These are phyloP conservation scores for Colletotrichum agaves DNA, from an alignment of 2,329 filamentous ascomycete genomes.

Conservation along the genomic window DNA sequence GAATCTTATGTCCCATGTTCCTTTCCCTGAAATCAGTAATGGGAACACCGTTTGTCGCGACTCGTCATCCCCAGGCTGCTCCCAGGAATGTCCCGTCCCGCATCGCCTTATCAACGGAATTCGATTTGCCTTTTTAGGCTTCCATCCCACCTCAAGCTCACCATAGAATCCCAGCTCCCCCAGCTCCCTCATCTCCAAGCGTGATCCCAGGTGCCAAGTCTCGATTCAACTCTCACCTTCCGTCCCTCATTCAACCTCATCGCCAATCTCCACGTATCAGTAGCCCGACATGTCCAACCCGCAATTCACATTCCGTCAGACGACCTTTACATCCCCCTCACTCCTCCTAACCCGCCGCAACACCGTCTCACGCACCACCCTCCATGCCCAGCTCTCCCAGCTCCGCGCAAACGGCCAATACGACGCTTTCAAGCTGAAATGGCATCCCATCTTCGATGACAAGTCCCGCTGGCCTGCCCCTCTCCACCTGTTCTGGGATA, in stretches of 20 bases:
- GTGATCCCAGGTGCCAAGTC: not conserved
- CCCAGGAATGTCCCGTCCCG: not conserved
- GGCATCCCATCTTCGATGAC: constrained; percentile 65
- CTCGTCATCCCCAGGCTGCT: too few relatives aligned
- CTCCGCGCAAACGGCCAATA: constrained; percentile 66
- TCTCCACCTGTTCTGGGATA: constrained; percentile 70
- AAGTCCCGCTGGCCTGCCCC: constrained; percentile 64
- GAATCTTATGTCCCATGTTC: too few relatives aligned
- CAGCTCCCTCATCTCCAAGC: not conserved
- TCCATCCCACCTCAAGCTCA: not conserved
- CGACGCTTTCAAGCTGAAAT: constrained; percentile 67
- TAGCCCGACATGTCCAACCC: constrained; percentile 45
- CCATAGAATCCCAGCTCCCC: not conserved
- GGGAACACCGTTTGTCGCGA: too few relatives aligned
- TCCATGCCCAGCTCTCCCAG: constrained; percentile 62
- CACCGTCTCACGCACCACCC: constrained; percentile 50
- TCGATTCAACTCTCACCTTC: not conserved
- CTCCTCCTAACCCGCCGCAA: constrained; percentile 48
- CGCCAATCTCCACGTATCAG: not conserved
- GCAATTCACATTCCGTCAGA: constrained; percentile 50
- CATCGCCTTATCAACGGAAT: constrained; percentile 1
- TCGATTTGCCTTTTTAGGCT: constrained; percentile 12
- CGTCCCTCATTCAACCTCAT: not conserved
- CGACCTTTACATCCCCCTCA: constrained; percentile 49
- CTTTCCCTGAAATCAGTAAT: too few relatives aligned